Conservation (phyloP, 2,329 filamentous ascomycete genomes). For the Dryadomyces quercus-mongolicae region DNA sequence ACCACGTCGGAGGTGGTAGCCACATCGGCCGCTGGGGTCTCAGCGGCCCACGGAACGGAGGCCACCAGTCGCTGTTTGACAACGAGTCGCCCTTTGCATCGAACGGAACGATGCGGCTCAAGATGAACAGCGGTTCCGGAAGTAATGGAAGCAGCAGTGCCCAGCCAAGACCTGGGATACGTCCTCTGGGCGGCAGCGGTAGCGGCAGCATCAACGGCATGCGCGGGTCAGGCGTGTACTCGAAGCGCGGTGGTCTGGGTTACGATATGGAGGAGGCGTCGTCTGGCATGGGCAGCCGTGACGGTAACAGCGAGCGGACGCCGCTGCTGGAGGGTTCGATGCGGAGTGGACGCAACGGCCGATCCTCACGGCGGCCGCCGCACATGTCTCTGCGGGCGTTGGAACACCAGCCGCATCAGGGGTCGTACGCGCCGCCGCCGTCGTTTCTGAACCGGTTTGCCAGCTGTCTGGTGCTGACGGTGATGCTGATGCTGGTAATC, state of each 20-base stretch:
- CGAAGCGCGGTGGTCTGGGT: constrained; percentile 23
- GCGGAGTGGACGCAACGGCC: constrained; percentile 42
- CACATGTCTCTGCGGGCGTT: constrained; percentile 52
- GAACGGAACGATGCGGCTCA: constrained; percentile 45
- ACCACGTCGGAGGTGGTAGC: constrained; percentile 34
- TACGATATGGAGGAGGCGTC: constrained; percentile 71
- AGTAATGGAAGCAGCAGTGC: constrained; percentile 23
- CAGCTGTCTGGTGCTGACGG: constrained; percentile 73
- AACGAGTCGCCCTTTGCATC: constrained; percentile 62
- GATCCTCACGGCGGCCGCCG: constrained; percentile 33
- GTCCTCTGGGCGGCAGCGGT: constrained; percentile 60
- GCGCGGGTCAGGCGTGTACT: constrained; percentile 6
- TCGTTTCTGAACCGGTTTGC: constrained; percentile 62
- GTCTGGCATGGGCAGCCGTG: constrained; percentile 55
- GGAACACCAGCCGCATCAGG: constrained; percentile 49
- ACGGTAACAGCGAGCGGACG: constrained; percentile 77
- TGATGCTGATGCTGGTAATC: constrained; percentile 70
- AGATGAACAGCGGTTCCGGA: constrained; percentile 35
- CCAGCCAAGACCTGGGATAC: constrained; percentile 45
- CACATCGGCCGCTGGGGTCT: constrained; percentile 63
- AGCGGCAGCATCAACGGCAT: constrained; percentile 21
- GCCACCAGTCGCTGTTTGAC: constrained; percentile 61
- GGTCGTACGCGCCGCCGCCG: constrained; percentile 33
- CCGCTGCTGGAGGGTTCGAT: constrained; percentile 54
- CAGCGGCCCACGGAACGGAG: constrained; percentile 32